A percentile compares a stretch with the other conserved stretches of the same genome.
Evolutionary conservation across 257 asterid genomes (phyloP).

Genomic region (Ligustrum vulgare): DNA sequence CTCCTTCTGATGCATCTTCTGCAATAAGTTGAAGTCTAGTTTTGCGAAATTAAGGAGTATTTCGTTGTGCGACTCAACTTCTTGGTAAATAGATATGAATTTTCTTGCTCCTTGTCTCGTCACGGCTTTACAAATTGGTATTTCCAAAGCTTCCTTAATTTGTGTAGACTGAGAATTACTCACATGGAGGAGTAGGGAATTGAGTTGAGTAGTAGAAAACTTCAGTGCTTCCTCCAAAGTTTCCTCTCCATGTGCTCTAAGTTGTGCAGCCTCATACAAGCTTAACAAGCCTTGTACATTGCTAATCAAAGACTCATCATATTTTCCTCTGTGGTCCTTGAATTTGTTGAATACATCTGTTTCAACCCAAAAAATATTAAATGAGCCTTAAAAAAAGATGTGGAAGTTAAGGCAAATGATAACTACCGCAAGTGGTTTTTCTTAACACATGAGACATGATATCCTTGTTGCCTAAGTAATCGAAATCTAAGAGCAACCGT

Average conservation of each 20-base stretch:
- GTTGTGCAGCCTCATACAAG: constrained; percentile 22
- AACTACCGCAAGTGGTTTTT: not conserved
- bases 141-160: not conserved
- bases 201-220: constrained; percentile 8
- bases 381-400: not conserved
- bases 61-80: not conserved
- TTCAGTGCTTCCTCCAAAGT: constrained; percentile 18
- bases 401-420: not conserved
- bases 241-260: constrained; percentile 7
- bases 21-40: not conserved
- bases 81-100: not conserved
- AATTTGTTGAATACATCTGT: constrained; percentile 10
- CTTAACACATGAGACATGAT: not conserved
- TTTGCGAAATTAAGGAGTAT: not conserved
- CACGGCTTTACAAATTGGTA: constrained; percentile 11
- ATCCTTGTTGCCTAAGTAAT: constrained; percentile 16
- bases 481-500: constrained; percentile 7
- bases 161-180: not conserved
- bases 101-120: not conserved
- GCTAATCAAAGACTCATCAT: not conserved
- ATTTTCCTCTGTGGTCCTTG: not conserved
- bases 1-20: not conserved
- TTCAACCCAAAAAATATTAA: not conserved
- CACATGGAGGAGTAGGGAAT: not conserved
- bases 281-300: constrained; percentile 8